Evolutionary conservation across 1,284 basidiomycete species (phyloP).

Genomic region (Pseudozyma thailandica): DNA sequence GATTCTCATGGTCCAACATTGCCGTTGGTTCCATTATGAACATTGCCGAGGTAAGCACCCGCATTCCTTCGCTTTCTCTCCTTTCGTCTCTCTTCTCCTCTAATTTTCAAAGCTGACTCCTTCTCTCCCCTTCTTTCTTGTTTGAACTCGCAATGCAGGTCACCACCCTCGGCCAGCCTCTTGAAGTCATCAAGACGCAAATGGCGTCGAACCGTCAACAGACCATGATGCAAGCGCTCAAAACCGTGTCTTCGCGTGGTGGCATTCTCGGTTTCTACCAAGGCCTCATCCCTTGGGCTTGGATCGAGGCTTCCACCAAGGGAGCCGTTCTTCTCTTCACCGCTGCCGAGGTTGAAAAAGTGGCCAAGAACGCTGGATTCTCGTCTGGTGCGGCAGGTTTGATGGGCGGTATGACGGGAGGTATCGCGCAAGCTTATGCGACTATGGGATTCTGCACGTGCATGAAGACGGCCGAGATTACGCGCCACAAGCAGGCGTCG

Average conservation of each 20-base stretch:
- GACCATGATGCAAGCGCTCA: constrained; percentile 86
- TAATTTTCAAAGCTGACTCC: constrained; percentile 8
- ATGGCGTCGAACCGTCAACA: constrained; percentile 73
- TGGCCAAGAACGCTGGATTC: constrained; percentile 76
- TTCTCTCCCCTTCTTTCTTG: constrained; percentile 14
- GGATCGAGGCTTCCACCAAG: constrained; percentile 99
- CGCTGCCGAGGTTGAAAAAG: constrained; percentile 90
- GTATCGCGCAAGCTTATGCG: constrained; percentile 96
- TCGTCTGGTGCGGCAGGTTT: constrained; percentile 85
- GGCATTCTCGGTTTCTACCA: constrained; percentile 93
- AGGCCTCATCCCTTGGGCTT: constrained; percentile 99
- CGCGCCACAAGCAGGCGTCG: constrained; percentile 93
- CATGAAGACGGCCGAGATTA: constrained; percentile 83
- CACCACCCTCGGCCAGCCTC: constrained; percentile 95
- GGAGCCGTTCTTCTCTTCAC: constrained; percentile 96
- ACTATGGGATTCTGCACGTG: constrained; percentile 97
- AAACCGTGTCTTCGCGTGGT: constrained; percentile 89
- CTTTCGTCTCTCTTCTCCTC: neutral
- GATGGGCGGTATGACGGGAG: constrained; percentile 95
- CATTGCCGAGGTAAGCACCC: constrained; percentile 94
- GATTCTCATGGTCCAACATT: constrained; percentile 98
- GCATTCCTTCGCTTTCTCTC: neutral
- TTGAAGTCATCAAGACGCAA: constrained; percentile 94
- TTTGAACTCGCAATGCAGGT: constrained; percentile 72
- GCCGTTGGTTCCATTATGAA: constrained; percentile 81